Evolutionary conservation across 1,284 basidiomycete genomes (phyloP).

Genomic region (Thelephora terrestris): DNA sequence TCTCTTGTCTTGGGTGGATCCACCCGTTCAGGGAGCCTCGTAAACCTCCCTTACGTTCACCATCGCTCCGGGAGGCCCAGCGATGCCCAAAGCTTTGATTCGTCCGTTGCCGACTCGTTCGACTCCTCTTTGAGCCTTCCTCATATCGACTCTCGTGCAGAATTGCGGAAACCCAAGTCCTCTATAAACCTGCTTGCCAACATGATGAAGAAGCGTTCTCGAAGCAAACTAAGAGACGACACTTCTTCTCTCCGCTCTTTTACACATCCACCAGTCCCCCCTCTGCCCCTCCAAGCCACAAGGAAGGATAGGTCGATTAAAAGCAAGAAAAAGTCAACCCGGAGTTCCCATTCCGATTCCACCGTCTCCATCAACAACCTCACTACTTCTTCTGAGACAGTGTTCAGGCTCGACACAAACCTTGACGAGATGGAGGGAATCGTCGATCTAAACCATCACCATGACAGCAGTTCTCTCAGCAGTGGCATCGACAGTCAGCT

Average conservation of each 20-base stretch:
- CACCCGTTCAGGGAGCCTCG: constrained; percentile 12
- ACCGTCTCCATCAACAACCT: constrained; percentile 10
- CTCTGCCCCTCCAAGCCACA: constrained; percentile 23
- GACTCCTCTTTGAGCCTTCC: constrained; percentile 1
- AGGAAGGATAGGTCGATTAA: constrained; percentile 11
- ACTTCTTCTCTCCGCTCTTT: constrained; percentile 6
- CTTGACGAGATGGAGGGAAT: constrained; percentile 81
- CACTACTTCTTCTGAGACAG: constrained; percentile 13
- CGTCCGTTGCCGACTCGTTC: not conserved
- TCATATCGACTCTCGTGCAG: not conserved
- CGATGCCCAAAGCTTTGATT: constrained; percentile 5
- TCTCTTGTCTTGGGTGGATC: constrained; percentile 16
- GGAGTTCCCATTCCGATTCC: not conserved
- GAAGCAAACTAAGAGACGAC: constrained; percentile 22
- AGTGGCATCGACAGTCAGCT: constrained; percentile 24
- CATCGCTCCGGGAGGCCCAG: constrained; percentile 10
- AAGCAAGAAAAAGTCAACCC: constrained; percentile 17
- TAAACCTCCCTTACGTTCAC: constrained; percentile 16
- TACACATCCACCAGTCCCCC: constrained; percentile 21
- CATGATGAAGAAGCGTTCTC: constrained; percentile 21
- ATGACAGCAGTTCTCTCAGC: constrained; percentile 29
- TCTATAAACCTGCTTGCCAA: constrained; percentile 22
- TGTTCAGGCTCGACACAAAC: constrained; percentile 63
- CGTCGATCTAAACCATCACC: constrained; percentile 41
- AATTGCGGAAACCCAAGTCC: constrained; percentile 27